Evolutionary conservation across 805 yeast genomes (phyloP), one percentile per base, ranked within the genome.

Genomic region (Candida pseudoglaebosa): DNA sequence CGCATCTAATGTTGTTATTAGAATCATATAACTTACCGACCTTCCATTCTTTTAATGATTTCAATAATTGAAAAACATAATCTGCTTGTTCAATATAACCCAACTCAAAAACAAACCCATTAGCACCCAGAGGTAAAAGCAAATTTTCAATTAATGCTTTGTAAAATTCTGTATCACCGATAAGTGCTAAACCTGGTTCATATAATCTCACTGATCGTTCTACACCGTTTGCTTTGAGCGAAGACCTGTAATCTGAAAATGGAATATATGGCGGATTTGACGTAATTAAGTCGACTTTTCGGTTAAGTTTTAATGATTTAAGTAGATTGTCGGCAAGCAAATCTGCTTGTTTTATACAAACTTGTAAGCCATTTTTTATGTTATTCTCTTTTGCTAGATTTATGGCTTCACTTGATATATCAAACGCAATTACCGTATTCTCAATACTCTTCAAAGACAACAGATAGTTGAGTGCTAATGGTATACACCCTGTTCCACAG

Each of bases 241-340:
- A 59, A 3, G 58, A 50, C 7, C 44, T 44, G 50, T 73, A 73
- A 34, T 80, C 79, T 0, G 45, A 34, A 2, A 21, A 5, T 0
- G 86, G 78, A 4, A 90, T 81, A 53, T 91, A 91, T 0, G 99
- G 99, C 1, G 99, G 99, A 49, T 91, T 91, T n/a, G 95, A 77
- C 0, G 82, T 73, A 1, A 93, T 53, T 2, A 91, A 38, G 42
- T 82, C 84, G 13, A 67, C 54, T 2, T 30, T 21, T 2, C 15
- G 4, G 13, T 33, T 7, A 0, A 41, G 13, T 2, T 38, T 41
- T 28, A 47, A 35, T n/a, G 39, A 21, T 7, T 37, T 16, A 4
- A 40, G 5, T 5, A 42, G 16, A 13, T 34, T 29, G 3, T 24
- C 17, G 26, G 41, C 34, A 21, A 53, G 48, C 19, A 53, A 22